Base-by-base conservation (phyloP, 2,329 filamentous ascomycete genomes). In the Clarireedia sp. region DNA sequence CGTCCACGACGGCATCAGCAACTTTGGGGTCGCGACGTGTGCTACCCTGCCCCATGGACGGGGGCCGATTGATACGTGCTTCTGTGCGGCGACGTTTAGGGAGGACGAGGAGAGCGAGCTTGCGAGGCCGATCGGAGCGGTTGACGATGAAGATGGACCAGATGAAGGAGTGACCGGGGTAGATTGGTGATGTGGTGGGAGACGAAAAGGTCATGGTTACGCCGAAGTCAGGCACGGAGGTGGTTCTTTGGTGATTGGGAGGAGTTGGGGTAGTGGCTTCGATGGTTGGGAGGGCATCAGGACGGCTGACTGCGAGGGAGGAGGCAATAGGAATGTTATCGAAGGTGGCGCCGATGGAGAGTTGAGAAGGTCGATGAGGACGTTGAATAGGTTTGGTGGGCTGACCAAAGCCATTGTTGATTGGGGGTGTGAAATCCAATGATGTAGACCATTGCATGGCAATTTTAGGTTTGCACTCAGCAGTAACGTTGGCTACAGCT, bases 101-200 rank as follows among this genome's bases (percentile, higher is more conserved):
- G 3, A 90, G 75, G 4, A 82, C 81, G 24, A 87, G 70, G 19
- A 92, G 75, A 24, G 86, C 86, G 38, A 94, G 76, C 65, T 89
- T 88, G 50, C 87, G 81, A 2, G 79, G 71, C 26, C 73, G 77
- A 41, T 74, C 72, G 47, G 80, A 82, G 48, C 85, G 81, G 69
- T 92, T 94, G 60, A 89, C 85, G 38, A 91, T 83, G 65, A 89
- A 87, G 16, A 91, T 78, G 36, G 78, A 79, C 84, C 89, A 89
- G 41, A 75, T 74, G 68, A 94, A 90, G 49, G 83, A 75, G 46
- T 87, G 77, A 38, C 86, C 86, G 0, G 83, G 78, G 56, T 74
- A 76, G 23, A 89, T 75, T 52, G 78, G 74, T 16, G 85, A 73
- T 26, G 86, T 73, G 12, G 70, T 58, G 36, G 86, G 86, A 0